Evolutionary conservation across 306 rosid genomes (phyloP), one percentile per base, ranked within the genome.

Genomic region (Glycine latifolia): DNA sequence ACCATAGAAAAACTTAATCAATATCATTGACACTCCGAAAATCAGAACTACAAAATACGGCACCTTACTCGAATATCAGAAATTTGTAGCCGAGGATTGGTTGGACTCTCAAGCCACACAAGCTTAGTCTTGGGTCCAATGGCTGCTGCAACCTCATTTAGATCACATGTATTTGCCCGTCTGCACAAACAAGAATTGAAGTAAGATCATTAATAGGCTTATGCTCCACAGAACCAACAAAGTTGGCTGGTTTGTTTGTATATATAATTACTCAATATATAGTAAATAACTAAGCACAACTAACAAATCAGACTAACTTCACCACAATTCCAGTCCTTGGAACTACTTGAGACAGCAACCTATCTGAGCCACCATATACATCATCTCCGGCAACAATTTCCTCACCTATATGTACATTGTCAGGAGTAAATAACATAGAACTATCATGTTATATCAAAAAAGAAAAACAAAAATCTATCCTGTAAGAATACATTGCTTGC

Each of bases 31-130:
- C 17, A 73, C 55, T 65, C 61, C 33, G 15, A 33, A 85, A 56
- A 26, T 33, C 44, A 75, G 35, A 85, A 77, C 65, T 83, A 41
- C 72, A 74, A 79, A 77, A 54, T 52, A 52, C 46, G 3, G 75
- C 67, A 85, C 39, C 95, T 85, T 89, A 95, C 99, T 59, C 88
- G 91, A 85, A 95, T 93, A 93, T 95, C 91, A 69, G 89, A 89
- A 77, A 95, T 85, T 73, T 83, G 94, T 82, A 76, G 75, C 37
- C 95, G 95, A 69, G 99, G 98, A 83, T 95, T 93, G 79, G 99
- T 91, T 48, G 98, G 98, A 86, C 94, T 93, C 92, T 95, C 99
- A 80, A 90, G 84, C 99, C 99, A 91, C 86, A 95, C 94, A 82
- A 91, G 97, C 93, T 93, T 95, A 8, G 97, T 93, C 84, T 13